A percentile compares a stretch with the other conserved stretches of the same genome.
These are phyloP conservation scores for Scutellaria baicalensis DNA, from an alignment of 257 asterid species.

Conservation along the genomic window DNA sequence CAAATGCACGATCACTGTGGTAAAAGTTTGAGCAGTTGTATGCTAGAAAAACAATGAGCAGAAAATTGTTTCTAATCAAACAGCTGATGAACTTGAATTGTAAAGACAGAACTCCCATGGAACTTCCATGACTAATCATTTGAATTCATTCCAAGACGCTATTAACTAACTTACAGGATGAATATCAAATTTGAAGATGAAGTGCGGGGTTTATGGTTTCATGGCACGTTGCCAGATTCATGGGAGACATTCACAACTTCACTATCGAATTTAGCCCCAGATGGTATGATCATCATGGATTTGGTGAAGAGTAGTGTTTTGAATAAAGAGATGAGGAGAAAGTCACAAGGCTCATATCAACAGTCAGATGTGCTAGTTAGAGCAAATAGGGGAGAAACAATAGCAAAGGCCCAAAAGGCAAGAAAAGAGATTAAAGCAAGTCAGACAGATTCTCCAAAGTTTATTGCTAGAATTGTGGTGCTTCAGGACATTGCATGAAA, in stretches of 20 bases:
- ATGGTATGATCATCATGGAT: background rate
- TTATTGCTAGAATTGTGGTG: background rate
- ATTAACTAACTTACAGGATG: background rate
- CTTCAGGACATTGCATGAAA: background rate
- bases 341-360: background rate
- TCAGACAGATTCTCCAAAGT: background rate
- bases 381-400: background rate
- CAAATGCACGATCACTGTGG: background rate
- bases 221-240: background rate
- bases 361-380: background rate
- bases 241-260: background rate
- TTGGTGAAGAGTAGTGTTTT: background rate
- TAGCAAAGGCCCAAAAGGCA: background rate
- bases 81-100: slow-evolving; percentile 1
- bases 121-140: background rate
- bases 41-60: slow-evolving; percentile 1
- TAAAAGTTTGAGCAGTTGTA: background rate
- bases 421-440: background rate
- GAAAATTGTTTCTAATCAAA: slow-evolving; percentile 10
- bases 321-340: slow-evolving; percentile 15
- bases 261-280: background rate
- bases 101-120: background rate
- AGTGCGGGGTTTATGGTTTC: background rate
- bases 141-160: slow-evolving; percentile 7
- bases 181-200: slow-evolving; percentile 6